A percentile compares a stretch with the other conserved stretches of the same genome.
Evolutionary conservation across 78 protist species (phyloP).

Genomic region (Acrasis kona): DNA sequence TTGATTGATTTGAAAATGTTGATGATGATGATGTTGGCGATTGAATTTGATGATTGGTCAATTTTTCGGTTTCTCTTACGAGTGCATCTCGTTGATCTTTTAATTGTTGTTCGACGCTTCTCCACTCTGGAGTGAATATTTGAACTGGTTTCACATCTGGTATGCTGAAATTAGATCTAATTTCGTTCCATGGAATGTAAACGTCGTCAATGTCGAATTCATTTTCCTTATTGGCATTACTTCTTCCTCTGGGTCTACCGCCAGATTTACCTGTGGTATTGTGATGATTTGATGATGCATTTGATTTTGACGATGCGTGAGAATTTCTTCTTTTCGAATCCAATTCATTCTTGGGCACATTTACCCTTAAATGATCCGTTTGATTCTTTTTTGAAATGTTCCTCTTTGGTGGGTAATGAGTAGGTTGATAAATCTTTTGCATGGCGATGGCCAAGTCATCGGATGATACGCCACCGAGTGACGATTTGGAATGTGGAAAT

Average conservation of each 20-base stretch:
- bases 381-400: background rate
- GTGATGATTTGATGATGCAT: background rate
- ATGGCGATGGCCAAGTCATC: no score
- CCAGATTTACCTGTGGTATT: background rate
- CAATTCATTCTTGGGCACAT: background rate
- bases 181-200: background rate
- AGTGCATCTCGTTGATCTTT: no score
- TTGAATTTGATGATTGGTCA: no score
- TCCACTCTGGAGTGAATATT: background rate
- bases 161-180: background rate
- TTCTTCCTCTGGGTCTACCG: background rate
- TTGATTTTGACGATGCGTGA: background rate
- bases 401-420: background rate
- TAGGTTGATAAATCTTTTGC: background rate
- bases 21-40: no score
- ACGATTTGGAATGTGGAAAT: no score
- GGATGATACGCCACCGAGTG: no score
- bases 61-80: no score
- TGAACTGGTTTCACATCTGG: background rate
- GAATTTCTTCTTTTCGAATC: background rate
- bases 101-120: no score
- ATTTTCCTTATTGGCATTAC: background rate
- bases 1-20: no score
- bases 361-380: background rate
- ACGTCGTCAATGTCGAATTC: background rate